Percentiles rank a stretch among this genome's conserved stretches.
Conservation (phyloP, 257 asterid species). For the Ilex aquifolium region DNA sequence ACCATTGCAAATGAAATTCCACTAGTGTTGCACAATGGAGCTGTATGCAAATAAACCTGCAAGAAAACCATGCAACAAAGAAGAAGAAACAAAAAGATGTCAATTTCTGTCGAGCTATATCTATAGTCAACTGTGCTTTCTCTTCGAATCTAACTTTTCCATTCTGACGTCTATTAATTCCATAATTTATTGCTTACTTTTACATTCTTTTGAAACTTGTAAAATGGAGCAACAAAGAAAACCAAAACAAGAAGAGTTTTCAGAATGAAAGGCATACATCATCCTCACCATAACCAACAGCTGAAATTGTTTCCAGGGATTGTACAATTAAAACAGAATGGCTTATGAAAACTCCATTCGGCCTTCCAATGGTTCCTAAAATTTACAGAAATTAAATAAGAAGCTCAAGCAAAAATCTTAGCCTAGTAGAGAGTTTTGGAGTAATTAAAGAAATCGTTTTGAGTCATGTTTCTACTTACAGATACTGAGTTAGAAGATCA, state of each 20-base stretch:
- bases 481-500: neutral
- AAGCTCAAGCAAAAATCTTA: neutral
- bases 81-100: too few species aligned
- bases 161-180: neutral
- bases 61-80: conserved; percentile 2
- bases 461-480: too few species aligned
- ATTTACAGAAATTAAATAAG: neutral
- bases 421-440: neutral
- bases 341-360: conserved; percentile 75
- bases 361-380: conserved; percentile 85
- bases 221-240: neutral
- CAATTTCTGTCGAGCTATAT: too few species aligned
- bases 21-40: conserved; percentile 88
- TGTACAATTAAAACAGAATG: conserved; percentile 72
- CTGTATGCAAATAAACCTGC: conserved; percentile 80
- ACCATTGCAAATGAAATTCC: conserved; percentile 94
- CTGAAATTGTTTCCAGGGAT: conserved; percentile 80
- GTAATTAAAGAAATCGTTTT: too few species aligned
- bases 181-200: neutral
- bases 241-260: neutral
- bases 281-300: conserved; percentile 67
- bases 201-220: neutral
- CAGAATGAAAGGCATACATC: conserved; percentile 44
- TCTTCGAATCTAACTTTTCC: neutral
- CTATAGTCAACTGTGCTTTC: too few species aligned